Conservation (phyloP, 2,329 filamentous ascomycete genomes). For the Cryphonectria japonica region DNA sequence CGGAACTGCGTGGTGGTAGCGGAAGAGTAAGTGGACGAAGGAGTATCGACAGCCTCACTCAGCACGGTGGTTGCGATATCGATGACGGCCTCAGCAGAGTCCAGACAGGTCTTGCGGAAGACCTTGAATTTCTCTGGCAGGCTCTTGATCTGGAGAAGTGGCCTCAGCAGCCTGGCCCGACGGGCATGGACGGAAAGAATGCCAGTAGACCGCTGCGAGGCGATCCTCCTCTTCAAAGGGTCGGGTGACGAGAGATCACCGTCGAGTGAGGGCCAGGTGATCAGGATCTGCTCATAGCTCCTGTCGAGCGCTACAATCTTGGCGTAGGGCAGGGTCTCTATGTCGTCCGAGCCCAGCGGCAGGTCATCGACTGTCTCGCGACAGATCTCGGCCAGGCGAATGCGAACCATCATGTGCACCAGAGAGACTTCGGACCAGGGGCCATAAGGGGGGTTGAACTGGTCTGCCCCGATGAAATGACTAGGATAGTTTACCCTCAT, state of each 20-base stretch:
- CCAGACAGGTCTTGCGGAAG: slow-evolving; percentile 20
- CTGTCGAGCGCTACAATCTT: slow-evolving; percentile 32
- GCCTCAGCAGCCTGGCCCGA: slow-evolving; percentile 22
- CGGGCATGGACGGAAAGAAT: slow-evolving; percentile 16
- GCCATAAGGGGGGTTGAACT: slow-evolving; percentile 3
- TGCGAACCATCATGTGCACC: slow-evolving; percentile 23
- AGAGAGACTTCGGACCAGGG: slow-evolving; percentile 16
- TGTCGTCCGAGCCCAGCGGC: slow-evolving; percentile 18
- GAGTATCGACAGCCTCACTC: slow-evolving; percentile 17
- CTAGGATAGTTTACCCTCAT: slow-evolving; percentile 45
- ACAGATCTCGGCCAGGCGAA: slow-evolving; percentile 33
- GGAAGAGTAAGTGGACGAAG: not conserved
- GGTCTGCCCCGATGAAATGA: slow-evolving; percentile 37
- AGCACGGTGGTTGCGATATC: slow-evolving; percentile 20
- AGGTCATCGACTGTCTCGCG: slow-evolving; percentile 32
- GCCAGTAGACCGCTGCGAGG: slow-evolving; percentile 18
- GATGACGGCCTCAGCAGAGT: slow-evolving; percentile 23
- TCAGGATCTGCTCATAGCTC: slow-evolving; percentile 31
- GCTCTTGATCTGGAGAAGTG: slow-evolving; percentile 21
- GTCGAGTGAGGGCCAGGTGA: slow-evolving; percentile 25
- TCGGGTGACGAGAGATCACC: slow-evolving; percentile 5
- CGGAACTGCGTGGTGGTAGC: not conserved
- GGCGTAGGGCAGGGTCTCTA: slow-evolving; percentile 32
- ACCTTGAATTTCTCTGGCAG: slow-evolving; percentile 17
- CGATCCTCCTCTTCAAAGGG: not conserved